Conservation (phyloP, 805 yeast species). For the Teunomyces panamensis region DNA sequence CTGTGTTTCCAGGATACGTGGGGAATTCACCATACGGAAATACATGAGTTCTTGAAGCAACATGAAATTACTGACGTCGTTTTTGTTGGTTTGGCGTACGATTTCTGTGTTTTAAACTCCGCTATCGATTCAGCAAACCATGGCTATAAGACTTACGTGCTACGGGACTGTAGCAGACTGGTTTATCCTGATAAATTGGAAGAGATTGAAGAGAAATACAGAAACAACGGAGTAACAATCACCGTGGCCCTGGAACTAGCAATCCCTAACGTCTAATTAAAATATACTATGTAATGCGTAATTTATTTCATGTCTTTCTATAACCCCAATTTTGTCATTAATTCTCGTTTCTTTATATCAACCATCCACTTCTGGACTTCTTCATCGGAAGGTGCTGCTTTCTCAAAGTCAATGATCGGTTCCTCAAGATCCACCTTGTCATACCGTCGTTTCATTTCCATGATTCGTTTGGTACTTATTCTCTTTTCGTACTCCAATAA, state of each 20-base stretch:
- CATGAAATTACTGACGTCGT: constrained; percentile 57
- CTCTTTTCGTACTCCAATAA: constrained; percentile 27
- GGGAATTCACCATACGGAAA: constrained; percentile 67
- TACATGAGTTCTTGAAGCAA: constrained; percentile 46
- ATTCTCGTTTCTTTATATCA: constrained; percentile 40
- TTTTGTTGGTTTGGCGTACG: constrained; percentile 82
- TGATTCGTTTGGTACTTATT: constrained; percentile 19
- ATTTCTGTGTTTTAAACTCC: constrained; percentile 78
- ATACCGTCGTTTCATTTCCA: constrained; percentile 6
- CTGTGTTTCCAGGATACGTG: constrained; percentile 84
- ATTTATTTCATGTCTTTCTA: background rate
- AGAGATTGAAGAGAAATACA: constrained; percentile 34
- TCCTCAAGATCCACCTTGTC: constrained; percentile 6
- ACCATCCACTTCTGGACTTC: constrained; percentile 49
- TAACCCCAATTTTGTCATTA: constrained; percentile 34
- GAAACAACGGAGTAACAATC: constrained; percentile 31
- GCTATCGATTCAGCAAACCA: constrained; percentile 61
- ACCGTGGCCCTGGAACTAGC: background rate
- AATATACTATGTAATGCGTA: background rate
- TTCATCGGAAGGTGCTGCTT: constrained; percentile 26
- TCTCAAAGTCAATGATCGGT: constrained; percentile 19
- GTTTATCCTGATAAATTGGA: constrained; percentile 45
- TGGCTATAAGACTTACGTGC: constrained; percentile 65
- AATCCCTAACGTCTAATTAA: background rate
- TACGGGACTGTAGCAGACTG: constrained; percentile 54